Conservation (phyloP, 768 basidiomycete species). For the Lentinus brumalis region DNA sequence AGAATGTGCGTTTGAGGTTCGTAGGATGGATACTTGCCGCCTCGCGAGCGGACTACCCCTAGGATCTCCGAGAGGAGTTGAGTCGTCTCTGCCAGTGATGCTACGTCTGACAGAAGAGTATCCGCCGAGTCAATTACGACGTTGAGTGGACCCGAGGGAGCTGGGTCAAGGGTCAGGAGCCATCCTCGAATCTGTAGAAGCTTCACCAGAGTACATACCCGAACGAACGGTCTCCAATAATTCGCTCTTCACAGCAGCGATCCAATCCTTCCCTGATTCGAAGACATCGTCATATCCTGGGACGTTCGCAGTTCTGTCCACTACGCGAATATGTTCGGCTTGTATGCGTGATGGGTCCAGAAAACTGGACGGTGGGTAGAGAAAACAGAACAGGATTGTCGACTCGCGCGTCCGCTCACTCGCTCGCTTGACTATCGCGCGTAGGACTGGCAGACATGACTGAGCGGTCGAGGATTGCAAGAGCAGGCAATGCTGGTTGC, state of each 20-base stretch:
- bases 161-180: too few relatives aligned
- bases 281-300: conserved; percentile 52
- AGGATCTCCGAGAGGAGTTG: conserved; percentile 53
- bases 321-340: conserved; percentile 36
- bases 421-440: conserved; percentile 11
- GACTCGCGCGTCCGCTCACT: conserved; percentile 23
- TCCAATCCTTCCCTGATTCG: conserved; percentile 33
- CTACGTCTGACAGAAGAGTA: conserved; percentile 59
- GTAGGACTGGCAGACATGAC: conserved; percentile 28
- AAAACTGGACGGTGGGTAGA: conserved; percentile 54
- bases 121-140: conserved; percentile 76
- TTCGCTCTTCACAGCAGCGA: not conserved
- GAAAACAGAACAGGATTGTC: conserved; percentile 56
- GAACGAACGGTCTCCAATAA: conserved; percentile 46
- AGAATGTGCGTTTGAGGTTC: not conserved
- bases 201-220: conserved; percentile 25
- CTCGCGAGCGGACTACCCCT: conserved; percentile 43
- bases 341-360: conserved; percentile 31
- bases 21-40: conserved; percentile 45
- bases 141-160: conserved; percentile 49
- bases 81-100: conserved; percentile 54
- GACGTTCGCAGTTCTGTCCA: conserved; percentile 53
- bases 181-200: too few relatives aligned
- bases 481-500: conserved; percentile 24
- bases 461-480: conserved; percentile 32